Percentiles rank a stretch among this genome's conserved stretches.
These are phyloP conservation scores for Laetiporus sulphureus DNA, from an alignment of 1,284 basidiomycete species.

Conservation along the genomic window DNA sequence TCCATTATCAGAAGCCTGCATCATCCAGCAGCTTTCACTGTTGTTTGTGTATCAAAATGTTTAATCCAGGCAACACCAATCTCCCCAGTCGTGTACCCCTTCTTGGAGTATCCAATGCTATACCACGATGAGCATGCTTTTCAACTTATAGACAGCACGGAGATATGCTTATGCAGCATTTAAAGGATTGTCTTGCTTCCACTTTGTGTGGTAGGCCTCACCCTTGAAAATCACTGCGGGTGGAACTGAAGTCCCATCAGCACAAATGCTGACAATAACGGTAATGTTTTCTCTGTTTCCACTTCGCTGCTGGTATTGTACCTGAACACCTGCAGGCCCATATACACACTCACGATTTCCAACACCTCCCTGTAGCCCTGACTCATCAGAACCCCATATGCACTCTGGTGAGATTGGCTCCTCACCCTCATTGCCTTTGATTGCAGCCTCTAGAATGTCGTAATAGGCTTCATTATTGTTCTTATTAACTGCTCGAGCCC, in stretches of 20 bases:
- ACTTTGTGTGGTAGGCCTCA: conserved; percentile 24
- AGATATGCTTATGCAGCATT: conserved; percentile 28
- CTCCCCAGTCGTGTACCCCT: conserved; percentile 29
- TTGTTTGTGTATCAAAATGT: conserved; percentile 29
- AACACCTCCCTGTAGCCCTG: conserved; percentile 21
- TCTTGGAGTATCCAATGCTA: conserved; percentile 31
- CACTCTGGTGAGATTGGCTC: conserved; percentile 15
- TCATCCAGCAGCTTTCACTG: conserved; percentile 24
- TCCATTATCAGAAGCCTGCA: conserved; percentile 31
- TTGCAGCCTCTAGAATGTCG: conserved; percentile 12
- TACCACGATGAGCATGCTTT: not conserved
- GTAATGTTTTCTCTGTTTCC: too few relatives aligned
- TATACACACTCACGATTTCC: conserved; percentile 2
- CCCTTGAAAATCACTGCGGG: conserved; percentile 33
- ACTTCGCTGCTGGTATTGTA: too few relatives aligned
- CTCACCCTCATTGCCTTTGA: conserved; percentile 14
- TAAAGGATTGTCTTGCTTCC: conserved; percentile 32
- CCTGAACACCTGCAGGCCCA: not conserved
- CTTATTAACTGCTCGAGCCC: conserved; percentile 31
- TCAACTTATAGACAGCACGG: not conserved
- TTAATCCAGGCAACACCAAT: conserved; percentile 32
- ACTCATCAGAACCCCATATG: conserved; percentile 30
- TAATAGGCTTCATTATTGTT: conserved; percentile 27
- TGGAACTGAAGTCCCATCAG: too few relatives aligned
- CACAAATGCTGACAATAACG: too few relatives aligned